A percentile compares a stretch with the other conserved stretches of the same genome.
These are phyloP conservation scores for Metschnikowia gelsemii DNA, from an alignment of 805 yeast genomes.

Conservation along the genomic window DNA sequence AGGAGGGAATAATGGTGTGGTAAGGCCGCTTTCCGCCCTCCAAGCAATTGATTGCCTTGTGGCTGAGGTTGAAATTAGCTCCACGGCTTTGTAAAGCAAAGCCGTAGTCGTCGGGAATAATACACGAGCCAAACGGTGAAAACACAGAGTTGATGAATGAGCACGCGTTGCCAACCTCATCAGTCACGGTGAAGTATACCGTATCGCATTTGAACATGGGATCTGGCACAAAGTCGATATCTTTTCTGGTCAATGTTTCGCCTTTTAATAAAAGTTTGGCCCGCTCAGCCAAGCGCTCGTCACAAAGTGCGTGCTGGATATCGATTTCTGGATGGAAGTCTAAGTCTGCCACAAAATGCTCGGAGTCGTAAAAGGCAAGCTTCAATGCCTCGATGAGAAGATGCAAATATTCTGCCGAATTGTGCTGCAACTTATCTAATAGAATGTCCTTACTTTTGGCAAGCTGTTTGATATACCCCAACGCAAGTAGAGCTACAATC, in stretches of 20 bases:
- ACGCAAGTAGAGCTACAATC: constrained; percentile 66
- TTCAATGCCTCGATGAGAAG: constrained; percentile 68
- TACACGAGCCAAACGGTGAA: constrained; percentile 67
- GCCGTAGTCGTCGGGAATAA: constrained; percentile 62
- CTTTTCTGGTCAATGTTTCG: constrained; percentile 13
- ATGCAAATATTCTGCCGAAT: constrained; percentile 70
- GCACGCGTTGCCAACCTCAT: constrained; percentile 46
- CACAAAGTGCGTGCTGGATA: constrained; percentile 44
- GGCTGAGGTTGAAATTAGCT: constrained; percentile 63
- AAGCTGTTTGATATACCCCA: constrained; percentile 63
- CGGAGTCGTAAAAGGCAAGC: constrained; percentile 71
- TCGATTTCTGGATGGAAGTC: constrained; percentile 38
- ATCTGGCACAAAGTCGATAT: constrained; percentile 19
- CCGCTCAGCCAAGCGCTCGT: constrained; percentile 9
- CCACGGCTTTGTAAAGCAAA: constrained; percentile 77
- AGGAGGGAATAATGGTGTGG: constrained; percentile 82
- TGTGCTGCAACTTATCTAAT: constrained; percentile 50
- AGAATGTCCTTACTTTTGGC: constrained; percentile 44
- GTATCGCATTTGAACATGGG: constrained; percentile 20
- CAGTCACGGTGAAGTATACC: constrained; percentile 19
- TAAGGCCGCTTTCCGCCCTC: constrained; percentile 74
- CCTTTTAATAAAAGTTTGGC: constrained; percentile 9
- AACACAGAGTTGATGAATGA: constrained; percentile 78
- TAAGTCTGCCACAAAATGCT: constrained; percentile 68
- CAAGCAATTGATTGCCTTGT: constrained; percentile 55